Conservation (phyloP, 306 rosid species). For the Malus fusca region DNA sequence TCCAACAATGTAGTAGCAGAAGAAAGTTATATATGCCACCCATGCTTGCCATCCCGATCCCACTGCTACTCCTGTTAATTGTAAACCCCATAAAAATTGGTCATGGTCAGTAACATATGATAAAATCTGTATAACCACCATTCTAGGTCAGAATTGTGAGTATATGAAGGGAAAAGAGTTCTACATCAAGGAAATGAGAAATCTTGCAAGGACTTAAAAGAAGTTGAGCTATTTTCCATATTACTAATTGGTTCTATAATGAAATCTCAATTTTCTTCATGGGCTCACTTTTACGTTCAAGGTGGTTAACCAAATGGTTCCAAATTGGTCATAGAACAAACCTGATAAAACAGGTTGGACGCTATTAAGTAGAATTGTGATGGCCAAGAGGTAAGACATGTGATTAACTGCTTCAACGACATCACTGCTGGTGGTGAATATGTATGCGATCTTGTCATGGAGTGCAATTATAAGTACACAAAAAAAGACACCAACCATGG, state of each 20-base stretch:
- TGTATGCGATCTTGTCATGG: constrained; percentile 30
- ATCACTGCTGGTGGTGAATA: constrained; percentile 42
- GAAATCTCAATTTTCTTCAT: too few species aligned
- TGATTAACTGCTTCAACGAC: constrained; percentile 40
- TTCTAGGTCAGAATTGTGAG: too few species aligned
- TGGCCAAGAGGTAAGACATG: constrained; percentile 40
- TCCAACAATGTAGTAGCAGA: constrained; percentile 25
- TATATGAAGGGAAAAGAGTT: too few species aligned
- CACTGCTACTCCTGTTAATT: constrained; percentile 18
- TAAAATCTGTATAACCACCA: too few species aligned
- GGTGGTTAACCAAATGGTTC: too few species aligned
- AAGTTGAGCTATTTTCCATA: too few species aligned
- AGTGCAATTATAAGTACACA: constrained; percentile 32
- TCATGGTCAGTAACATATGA: too few species aligned
- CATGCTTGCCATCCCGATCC: constrained; percentile 25
- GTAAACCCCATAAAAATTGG: not conserved
- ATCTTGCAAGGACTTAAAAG: too few species aligned
- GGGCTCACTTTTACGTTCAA: too few species aligned
- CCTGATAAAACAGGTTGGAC: constrained; percentile 44
- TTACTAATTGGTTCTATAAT: too few species aligned
- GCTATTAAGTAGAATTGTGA: constrained; percentile 57
- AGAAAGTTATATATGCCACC: constrained; percentile 20
- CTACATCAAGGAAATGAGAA: too few species aligned
- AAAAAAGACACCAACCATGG: constrained; percentile 36
- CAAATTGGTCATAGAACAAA: too few species aligned